Percentiles rank a stretch among this genome's conserved stretches.
These are phyloP conservation scores for Plasmodium yoelii DNA, from an alignment of 169 alveolate species.

Conservation along the genomic window DNA sequence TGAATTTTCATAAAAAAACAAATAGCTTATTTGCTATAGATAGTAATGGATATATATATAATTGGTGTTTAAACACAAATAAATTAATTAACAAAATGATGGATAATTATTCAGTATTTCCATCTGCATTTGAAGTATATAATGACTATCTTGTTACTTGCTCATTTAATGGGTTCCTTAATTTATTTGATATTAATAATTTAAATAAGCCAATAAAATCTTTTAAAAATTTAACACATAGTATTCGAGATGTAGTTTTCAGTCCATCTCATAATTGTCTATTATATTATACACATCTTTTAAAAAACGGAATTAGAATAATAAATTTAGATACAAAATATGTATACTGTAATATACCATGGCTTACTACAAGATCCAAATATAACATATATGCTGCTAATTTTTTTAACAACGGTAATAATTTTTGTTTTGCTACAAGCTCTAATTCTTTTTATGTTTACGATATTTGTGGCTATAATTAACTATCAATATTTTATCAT, in stretches of 20 bases:
- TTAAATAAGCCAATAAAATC: conserved; percentile 37
- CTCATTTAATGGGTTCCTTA: conserved; percentile 50
- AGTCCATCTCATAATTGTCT: conserved; percentile 33
- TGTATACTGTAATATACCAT: conserved; percentile 69
- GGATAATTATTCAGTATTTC: conserved; percentile 71
- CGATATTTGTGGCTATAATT: neutral
- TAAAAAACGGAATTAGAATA: conserved; percentile 55
- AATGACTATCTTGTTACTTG: conserved; percentile 46
- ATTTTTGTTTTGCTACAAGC: conserved; percentile 42
- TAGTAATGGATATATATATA: conserved; percentile 61
- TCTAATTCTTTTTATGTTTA: conserved; percentile 54
- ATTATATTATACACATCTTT: conserved; percentile 34
- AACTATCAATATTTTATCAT: neutral
- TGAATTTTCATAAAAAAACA: conserved; percentile 62
- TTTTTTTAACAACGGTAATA: conserved; percentile 71
- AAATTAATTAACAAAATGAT: conserved; percentile 28
- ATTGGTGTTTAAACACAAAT: conserved; percentile 75
- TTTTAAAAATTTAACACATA: conserved; percentile 57
- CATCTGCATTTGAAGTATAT: conserved; percentile 47
- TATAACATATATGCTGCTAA: conserved; percentile 41
- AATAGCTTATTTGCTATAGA: conserved; percentile 66
- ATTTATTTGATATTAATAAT: conserved; percentile 61
- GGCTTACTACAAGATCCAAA: conserved; percentile 19
- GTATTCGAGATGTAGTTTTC: conserved; percentile 29
- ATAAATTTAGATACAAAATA: conserved; percentile 48